Percentiles rank a stretch among this genome's conserved stretches.
These are phyloP conservation scores for Striga hermonthica DNA, from an alignment of 305 asterid species.

Conservation along the genomic window DNA sequence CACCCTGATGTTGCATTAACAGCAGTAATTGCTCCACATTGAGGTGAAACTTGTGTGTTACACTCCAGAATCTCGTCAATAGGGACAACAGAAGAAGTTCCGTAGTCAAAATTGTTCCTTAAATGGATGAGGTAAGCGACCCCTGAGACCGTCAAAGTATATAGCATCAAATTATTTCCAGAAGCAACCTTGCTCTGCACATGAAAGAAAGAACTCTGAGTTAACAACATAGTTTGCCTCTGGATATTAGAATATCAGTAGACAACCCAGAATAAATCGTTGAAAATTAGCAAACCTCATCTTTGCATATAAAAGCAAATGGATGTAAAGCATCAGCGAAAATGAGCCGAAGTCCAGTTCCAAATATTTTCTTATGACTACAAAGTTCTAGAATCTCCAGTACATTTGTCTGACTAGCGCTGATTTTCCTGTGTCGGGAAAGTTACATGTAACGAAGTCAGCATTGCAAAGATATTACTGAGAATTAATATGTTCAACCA, in stretches of 20 bases:
- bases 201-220: slow-evolving; percentile 26
- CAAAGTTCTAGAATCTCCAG: slow-evolving; percentile 65
- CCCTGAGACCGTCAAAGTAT: slow-evolving; percentile 73
- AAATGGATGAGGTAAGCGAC: slow-evolving; percentile 72
- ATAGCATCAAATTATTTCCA: slow-evolving; percentile 54
- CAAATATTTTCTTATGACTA: slow-evolving; percentile 51
- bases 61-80: slow-evolving; percentile 60
- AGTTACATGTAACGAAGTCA: slow-evolving; percentile 23
- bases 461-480: slow-evolving; percentile 17
- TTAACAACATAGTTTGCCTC: slow-evolving; percentile 17
- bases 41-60: slow-evolving; percentile 47
- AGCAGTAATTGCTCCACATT: slow-evolving; percentile 56
- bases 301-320: slow-evolving; percentile 64
- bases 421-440: slow-evolving; percentile 58
- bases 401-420: slow-evolving; percentile 50
- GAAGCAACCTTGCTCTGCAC: slow-evolving; percentile 51
- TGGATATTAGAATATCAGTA: slow-evolving; percentile 17
- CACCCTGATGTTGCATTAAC: slow-evolving; percentile 63
- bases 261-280: slow-evolving; percentile 24
- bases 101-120: slow-evolving; percentile 56
- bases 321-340: slow-evolving; percentile 75
- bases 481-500: not conserved
- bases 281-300: slow-evolving; percentile 48
- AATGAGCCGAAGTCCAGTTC: slow-evolving; percentile 63
- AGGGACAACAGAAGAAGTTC: slow-evolving; percentile 53